Conservation (phyloP, 257 asterid species). For the Avicennia marina region DNA sequence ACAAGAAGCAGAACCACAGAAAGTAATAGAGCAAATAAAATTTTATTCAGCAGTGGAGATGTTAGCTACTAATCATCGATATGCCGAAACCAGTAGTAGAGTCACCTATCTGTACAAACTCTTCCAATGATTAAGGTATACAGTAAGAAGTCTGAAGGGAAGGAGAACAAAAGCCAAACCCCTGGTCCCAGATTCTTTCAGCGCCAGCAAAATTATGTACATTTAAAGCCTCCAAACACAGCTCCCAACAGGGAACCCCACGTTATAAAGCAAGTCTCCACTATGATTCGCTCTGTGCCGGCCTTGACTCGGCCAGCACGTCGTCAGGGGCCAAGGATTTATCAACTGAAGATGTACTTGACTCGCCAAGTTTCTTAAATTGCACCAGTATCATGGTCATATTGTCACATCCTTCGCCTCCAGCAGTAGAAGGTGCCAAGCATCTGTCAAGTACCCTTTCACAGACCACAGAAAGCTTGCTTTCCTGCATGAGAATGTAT, state of each 20-base stretch:
- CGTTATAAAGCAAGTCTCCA: not conserved
- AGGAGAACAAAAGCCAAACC: too few relatives aligned
- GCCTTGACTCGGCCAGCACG: conserved; percentile 9
- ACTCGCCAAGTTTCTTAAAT: conserved; percentile 40
- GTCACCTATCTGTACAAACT: too few relatives aligned
- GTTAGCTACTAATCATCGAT: too few relatives aligned
- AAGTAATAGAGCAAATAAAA: too few relatives aligned
- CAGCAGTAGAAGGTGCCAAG: conserved; percentile 83
- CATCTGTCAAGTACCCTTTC: conserved; percentile 77
- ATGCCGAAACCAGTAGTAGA: too few relatives aligned
- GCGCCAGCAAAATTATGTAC: conserved; percentile 25
- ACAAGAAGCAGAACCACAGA: too few relatives aligned
- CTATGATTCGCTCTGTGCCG: conserved; percentile 12
- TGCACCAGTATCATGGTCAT: conserved; percentile 93
- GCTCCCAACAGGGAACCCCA: not conserved
- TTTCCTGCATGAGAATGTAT: conserved; percentile 47
- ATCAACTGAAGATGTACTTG: conserved; percentile 23
- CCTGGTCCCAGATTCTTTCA: too few relatives aligned
- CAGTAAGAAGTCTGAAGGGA: too few relatives aligned
- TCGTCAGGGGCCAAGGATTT: conserved; percentile 30
- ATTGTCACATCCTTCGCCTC: conserved; percentile 92
- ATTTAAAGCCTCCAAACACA: conserved; percentile 1
- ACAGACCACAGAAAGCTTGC: conserved; percentile 67
- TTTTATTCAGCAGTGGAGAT: too few relatives aligned
- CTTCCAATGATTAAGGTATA: too few relatives aligned